A percentile compares a stretch with the other conserved stretches of the same genome.
Conservation (phyloP, 805 yeast genomes). For the Phaffomyces thermotolerans region DNA sequence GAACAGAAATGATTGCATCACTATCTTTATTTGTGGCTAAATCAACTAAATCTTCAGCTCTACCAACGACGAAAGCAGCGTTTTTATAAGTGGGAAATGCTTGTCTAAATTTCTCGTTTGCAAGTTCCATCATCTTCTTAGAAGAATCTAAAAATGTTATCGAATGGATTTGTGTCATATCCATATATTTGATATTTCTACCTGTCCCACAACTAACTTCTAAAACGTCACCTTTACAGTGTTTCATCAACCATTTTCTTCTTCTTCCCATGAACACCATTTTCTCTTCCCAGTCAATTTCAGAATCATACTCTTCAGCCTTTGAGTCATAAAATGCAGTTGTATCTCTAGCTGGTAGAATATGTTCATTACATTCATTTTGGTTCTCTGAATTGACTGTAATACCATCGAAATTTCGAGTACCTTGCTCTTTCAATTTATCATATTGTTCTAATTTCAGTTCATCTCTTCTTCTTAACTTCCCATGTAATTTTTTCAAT, state of each 20-base stretch:
- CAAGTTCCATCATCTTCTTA: constrained; percentile 72
- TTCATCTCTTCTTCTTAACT: constrained; percentile 57
- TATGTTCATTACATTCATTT: constrained; percentile 29
- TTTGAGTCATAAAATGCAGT: constrained; percentile 69
- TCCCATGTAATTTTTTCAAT: constrained; percentile 52
- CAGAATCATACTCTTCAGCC: constrained; percentile 76
- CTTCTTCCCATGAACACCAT: constrained; percentile 43
- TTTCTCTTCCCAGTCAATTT: constrained; percentile 52
- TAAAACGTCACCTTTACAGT: constrained; percentile 78
- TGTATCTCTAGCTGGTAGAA: constrained; percentile 72
- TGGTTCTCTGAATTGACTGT: constrained; percentile 25
- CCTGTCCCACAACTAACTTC: constrained; percentile 98
- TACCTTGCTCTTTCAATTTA: constrained; percentile 36
- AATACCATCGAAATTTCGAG: constrained; percentile 26
- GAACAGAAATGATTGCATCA: constrained; percentile 12
- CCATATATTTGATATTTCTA: constrained; percentile 72
- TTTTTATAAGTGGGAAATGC: constrained; percentile 58
- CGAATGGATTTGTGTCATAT: constrained; percentile 53
- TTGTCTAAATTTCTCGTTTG: constrained; percentile 65
- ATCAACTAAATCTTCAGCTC: constrained; percentile 71
- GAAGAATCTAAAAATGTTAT: constrained; percentile 86
- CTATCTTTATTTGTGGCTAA: constrained; percentile 35
- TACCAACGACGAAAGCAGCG: constrained; percentile 85
- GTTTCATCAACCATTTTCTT: constrained; percentile 74
- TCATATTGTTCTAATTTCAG: constrained; percentile 54